phyloP scores from a whole-genome alignment of 805 yeast genomes.

The Yarrowia porcina region DNA sequence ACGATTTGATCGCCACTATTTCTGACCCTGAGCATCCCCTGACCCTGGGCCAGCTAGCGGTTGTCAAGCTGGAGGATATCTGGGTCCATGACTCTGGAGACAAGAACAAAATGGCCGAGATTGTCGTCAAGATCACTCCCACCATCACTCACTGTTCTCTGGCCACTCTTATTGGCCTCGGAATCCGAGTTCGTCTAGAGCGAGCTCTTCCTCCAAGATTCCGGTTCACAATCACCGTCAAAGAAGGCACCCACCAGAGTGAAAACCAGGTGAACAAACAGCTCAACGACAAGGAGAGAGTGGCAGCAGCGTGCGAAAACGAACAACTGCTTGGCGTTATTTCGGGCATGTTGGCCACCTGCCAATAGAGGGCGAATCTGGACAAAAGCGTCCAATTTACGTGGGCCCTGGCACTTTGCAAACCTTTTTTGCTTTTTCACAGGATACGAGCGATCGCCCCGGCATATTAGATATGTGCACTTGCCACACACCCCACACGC shows the following conservation, averaged over 20 bases:
- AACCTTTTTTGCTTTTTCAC: constrained; percentile 13
- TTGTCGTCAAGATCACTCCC: constrained; percentile 84
- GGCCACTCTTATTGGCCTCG: constrained; percentile 93
- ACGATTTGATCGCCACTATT: constrained; percentile 76
- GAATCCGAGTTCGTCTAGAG: constrained; percentile 87
- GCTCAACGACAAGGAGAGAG: constrained; percentile 93
- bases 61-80: constrained; percentile 82
- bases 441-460: constrained; percentile 7
- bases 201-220: constrained; percentile 82
- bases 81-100: constrained; percentile 58
- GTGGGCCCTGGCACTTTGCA: background rate
- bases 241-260: constrained; percentile 93
- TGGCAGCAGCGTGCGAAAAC: constrained; percentile 97
- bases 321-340: constrained; percentile 88
- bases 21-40: constrained; percentile 98
- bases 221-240: constrained; percentile 72
- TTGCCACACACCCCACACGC: background rate
- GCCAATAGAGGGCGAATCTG: constrained; percentile 38
- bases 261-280: constrained; percentile 96
- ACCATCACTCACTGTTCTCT: constrained; percentile 96
- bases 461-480: background rate
- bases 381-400: background rate
- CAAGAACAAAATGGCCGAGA: constrained; percentile 59
- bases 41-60: constrained; percentile 89
- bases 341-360: constrained; percentile 84